Percentiles rank a stretch among this genome's conserved stretches.
Conservation (phyloP, 345 rosid species). For the Populus euphratica region DNA sequence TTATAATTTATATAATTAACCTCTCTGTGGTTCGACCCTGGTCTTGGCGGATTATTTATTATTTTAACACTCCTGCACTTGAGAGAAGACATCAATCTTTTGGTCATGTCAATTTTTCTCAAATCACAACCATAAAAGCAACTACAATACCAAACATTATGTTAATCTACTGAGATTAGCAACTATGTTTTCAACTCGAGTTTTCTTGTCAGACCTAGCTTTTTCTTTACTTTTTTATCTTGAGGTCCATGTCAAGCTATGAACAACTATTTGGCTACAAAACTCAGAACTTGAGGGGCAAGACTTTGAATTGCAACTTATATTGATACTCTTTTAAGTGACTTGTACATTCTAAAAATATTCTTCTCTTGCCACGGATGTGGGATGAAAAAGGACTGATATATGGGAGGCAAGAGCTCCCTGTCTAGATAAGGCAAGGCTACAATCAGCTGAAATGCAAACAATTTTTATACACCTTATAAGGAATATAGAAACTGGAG, state of each 20-base stretch:
- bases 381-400: slow-evolving; percentile 90
- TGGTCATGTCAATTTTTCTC: too few species aligned
- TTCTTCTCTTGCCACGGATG: slow-evolving; percentile 75
- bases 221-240: too few species aligned
- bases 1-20: too few species aligned
- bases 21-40: too few species aligned
- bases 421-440: slow-evolving; percentile 85
- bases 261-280: not conserved
- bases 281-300: not conserved
- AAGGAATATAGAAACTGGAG: not conserved
- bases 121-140: too few species aligned
- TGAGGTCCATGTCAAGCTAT: not conserved
- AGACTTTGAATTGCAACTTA: not conserved
- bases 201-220: not conserved
- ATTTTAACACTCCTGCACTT: too few species aligned
- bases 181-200: not conserved
- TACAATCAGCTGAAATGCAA: slow-evolving; percentile 57
- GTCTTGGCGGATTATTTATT: too few species aligned
- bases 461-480: not conserved
- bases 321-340: slow-evolving; percentile 43
- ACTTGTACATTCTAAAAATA: slow-evolving; percentile 83
- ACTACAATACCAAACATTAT: too few species aligned
- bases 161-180: too few species aligned
- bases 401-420: slow-evolving; percentile 76
- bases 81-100: too few species aligned